Base-by-base conservation (phyloP, 2,329 filamentous ascomycete genomes). In the Dendryphion nanum region DNA sequence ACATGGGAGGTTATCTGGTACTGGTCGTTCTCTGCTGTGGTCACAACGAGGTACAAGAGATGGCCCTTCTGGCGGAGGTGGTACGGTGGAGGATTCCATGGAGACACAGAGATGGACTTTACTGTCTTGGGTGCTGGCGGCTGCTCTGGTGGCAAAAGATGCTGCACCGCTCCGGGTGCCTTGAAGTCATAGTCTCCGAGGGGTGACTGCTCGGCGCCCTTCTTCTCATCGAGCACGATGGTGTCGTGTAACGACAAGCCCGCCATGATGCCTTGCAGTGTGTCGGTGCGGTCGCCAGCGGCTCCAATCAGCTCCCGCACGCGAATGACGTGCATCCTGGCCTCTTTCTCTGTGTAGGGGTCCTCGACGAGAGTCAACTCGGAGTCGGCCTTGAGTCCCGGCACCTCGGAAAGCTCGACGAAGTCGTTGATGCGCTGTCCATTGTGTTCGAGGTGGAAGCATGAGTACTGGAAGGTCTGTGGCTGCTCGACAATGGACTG, bases 341-440 rank as follows among this genome's bases (percentile, higher is more conserved):
- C 91, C 71, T 98, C 93, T 73, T 95, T 97, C 73, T 98, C 93
- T 30, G 89, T 98, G 68, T 98, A 98, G 31, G 94, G 88, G 61
- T 98, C 93, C 69, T 96, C 86, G 38, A 96, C 82, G 53, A 98
- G 72, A 37, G 78, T 79, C 41, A 96, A 78, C 57, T 90, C 85
- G 23, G 90, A 86, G 46, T 89, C 83, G 21, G 84, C 70, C 37
- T 81, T 79, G 38, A 98, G 78, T 40, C 81, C 89, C 33, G 85
- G 78, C 38, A 98, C 86, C 63, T 98, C 91, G 38, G 88, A 89
- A 45, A 98, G 79, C 64, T 94, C 85, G 42, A 94, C 79, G 57
- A 93, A 97, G 69, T 98, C 93, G 67, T 97, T 97, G 76, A 98
- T 85, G 50, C 86, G 85, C 68, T 86, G 75, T 52, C 89, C 88